Conservation (phyloP, 140 eudicot species). For the Stevia rebaudiana region DNA sequence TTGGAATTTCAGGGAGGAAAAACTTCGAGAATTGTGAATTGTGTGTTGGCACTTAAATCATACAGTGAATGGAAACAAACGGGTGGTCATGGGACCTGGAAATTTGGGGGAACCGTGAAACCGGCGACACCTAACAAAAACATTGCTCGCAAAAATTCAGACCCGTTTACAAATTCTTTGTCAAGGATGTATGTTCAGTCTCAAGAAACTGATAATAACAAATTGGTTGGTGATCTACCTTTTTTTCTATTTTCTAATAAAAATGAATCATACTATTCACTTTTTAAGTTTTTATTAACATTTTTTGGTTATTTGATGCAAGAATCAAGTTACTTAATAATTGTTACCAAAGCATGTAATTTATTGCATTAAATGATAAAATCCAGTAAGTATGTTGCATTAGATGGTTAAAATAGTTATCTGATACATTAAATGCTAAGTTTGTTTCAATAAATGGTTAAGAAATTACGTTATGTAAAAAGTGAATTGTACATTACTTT, state of each 20-base stretch:
- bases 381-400: neutral
- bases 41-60: slow-evolving; percentile 86
- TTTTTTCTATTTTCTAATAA: neutral
- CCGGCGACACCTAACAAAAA: slow-evolving; percentile 47
- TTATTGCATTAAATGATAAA: neutral
- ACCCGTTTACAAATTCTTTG: slow-evolving; percentile 67
- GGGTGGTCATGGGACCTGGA: slow-evolving; percentile 81
- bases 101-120: slow-evolving; percentile 76
- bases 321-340: neutral
- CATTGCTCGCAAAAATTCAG: slow-evolving; percentile 78
- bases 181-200: slow-evolving; percentile 52
- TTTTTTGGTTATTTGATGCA: neutral
- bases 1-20: slow-evolving; percentile 67
- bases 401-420: neutral
- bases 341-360: neutral
- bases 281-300: neutral
- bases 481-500: neutral
- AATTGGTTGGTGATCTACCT: slow-evolving; percentile 32
- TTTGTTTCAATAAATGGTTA: neutral
- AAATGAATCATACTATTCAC: neutral
- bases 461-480: neutral
- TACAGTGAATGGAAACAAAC: slow-evolving; percentile 79
- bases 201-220: slow-evolving; percentile 44
- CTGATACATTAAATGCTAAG: neutral
- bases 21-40: slow-evolving; percentile 77